These are phyloP conservation scores for Colletotrichum sp. DNA, from an alignment of 2,329 filamentous ascomycete species.

Conservation along the genomic window DNA sequence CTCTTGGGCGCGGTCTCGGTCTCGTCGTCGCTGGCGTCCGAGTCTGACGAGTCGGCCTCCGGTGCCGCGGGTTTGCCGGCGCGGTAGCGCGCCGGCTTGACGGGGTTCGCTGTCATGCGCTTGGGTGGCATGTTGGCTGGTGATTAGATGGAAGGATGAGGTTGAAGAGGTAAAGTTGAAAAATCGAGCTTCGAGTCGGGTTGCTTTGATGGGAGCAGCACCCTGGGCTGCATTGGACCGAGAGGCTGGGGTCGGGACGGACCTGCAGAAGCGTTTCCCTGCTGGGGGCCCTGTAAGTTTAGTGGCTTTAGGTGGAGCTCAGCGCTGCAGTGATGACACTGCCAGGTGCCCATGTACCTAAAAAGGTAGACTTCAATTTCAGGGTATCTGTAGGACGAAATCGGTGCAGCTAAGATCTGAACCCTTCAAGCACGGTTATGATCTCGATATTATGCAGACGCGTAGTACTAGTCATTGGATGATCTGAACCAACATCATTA, in stretches of 20 bases:
- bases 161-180: background rate
- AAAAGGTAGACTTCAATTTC: background rate
- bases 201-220: background rate
- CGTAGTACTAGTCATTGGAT: background rate
- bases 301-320: background rate
- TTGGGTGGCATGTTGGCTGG: constrained; percentile 65
- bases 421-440: background rate
- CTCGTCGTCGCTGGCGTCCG: constrained; percentile 49
- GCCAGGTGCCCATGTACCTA: background rate
- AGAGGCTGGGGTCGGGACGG: background rate
- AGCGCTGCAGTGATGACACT: background rate
- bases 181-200: background rate
- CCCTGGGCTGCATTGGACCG: background rate
- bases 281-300: constrained; percentile 8
- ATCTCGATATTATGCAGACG: background rate
- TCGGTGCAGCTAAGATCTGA: background rate
- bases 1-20: constrained; percentile 31
- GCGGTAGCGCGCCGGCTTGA: constrained; percentile 80
- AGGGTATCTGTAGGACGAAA: background rate
- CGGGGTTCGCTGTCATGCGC: constrained; percentile 92
- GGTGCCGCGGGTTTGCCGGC: constrained; percentile 77
- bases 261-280: constrained; percentile 1
- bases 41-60: constrained; percentile 55
- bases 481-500: constrained; percentile 8
- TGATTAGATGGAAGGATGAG: background rate